Evolutionary conservation across 768 basidiomycete species (phyloP), one percentile per base, ranked within the genome.

Genomic region (Melanogaster broomeanus): DNA sequence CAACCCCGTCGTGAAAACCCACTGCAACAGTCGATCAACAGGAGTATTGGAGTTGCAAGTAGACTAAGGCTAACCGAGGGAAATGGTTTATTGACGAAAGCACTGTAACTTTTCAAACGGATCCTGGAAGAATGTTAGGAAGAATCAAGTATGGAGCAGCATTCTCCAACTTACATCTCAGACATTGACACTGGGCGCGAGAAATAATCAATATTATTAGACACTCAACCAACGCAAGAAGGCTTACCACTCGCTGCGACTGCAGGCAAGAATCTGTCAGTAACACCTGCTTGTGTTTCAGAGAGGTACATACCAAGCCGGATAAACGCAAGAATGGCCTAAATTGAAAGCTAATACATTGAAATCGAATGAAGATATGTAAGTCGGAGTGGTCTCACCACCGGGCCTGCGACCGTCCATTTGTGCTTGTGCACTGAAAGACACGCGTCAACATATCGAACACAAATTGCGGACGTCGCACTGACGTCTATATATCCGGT

Each of bases 1-100:
- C 0, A 81, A 63, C 9, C 79, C 79, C 1, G 69, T 58, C 3
- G 80, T 80, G 53, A 80, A 78, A 5, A 73, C 58, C 68, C 72
- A 75, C 77, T 81, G 31, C 7, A 7, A 24, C n/a, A 2, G 25
- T 30, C n/a, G 30, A 31, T 52, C 30, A 48, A 19, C 4, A n/a
- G 49, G 30, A 15, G 3, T 6, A 11, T 21, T 18, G 8, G 31
- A 8, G 30, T 19, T 10, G 24, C 21, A 3, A 25, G 43, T 40
- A 35, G 15, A 19, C 13, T 12, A 31, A 1, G 19, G 31, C 57
- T 13, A 42, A 62, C 49, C 39, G 44, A 53, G 37, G 61, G 44
- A 25, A 51, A 65, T 10, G 44, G 27, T 9, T 9, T n/a, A n/a
- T n/a, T 33, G 1, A n/a, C 31, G 27, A 58, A 66, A 21, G 27